Evolutionary conservation across 2,329 filamentous ascomycete species (phyloP).

Genomic region (Exophiala phaeomuriformis): DNA sequence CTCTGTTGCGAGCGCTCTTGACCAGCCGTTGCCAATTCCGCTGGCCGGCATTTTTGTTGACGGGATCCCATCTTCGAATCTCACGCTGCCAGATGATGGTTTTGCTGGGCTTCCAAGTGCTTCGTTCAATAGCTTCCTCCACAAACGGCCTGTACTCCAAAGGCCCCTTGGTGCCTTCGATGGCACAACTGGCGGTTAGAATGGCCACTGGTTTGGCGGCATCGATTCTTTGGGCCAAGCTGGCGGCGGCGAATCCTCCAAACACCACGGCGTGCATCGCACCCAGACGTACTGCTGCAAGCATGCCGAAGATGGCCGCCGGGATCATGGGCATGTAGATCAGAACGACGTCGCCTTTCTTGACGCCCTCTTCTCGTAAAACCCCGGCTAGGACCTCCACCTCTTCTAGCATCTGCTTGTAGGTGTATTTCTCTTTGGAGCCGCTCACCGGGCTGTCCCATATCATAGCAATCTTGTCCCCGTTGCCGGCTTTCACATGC

Average conservation of each 20-base stretch:
- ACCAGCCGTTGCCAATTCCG: constrained; percentile 72
- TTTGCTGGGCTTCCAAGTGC: constrained; percentile 62
- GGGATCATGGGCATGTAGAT: constrained; percentile 98
- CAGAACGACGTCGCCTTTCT: constrained; percentile 76
- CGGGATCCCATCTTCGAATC: constrained; percentile 63
- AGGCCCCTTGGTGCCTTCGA: constrained; percentile 76
- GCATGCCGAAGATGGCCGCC: constrained; percentile 74
- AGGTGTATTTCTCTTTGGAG: constrained; percentile 65
- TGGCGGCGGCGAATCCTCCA: constrained; percentile 75
- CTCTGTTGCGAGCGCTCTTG: constrained; percentile 60
- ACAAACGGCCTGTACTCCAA: constrained; percentile 71
- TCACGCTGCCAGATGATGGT: constrained; percentile 80
- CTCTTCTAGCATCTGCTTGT: constrained; percentile 66
- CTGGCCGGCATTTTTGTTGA: constrained; percentile 61
- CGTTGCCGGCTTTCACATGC: constrained; percentile 74
- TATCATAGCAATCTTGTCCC: constrained; percentile 65
- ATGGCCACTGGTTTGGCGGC: constrained; percentile 67
- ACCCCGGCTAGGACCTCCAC: constrained; percentile 77
- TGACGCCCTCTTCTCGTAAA: constrained; percentile 71
- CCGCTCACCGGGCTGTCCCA: constrained; percentile 83
- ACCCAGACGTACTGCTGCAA: constrained; percentile 72
- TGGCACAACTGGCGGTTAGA: constrained; percentile 84
- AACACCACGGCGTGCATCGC: constrained; percentile 90
- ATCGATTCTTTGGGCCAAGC: constrained; percentile 82
- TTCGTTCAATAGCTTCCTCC: constrained; percentile 61